Evolutionary conservation across 2,329 filamentous ascomycete species (phyloP).

Genomic region (Talaromyces sp.): DNA sequence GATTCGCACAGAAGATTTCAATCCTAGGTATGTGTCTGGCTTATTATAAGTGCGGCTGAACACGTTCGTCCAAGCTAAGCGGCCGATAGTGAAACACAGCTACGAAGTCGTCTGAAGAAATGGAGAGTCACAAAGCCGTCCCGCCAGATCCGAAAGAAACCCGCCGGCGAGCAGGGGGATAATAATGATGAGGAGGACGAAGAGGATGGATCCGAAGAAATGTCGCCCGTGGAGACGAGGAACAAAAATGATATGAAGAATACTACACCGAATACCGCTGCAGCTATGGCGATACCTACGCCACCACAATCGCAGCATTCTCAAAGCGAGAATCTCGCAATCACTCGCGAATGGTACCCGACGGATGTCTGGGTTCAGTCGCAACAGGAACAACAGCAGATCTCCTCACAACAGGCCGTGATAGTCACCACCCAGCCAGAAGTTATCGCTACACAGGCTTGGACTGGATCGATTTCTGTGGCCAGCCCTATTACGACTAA

Average conservation of each 20-base stretch:
- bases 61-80: background rate
- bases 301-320: constrained; percentile 14
- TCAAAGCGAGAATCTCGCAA: background rate
- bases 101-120: constrained; percentile 46
- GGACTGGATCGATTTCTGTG: constrained; percentile 11
- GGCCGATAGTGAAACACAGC: constrained; percentile 42
- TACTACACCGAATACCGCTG: background rate
- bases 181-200: constrained; percentile 22
- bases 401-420: background rate
- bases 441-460: constrained; percentile 9
- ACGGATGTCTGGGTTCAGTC: constrained; percentile 15
- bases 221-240: constrained; percentile 21
- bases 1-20: constrained; percentile 43
- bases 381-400: constrained; percentile 14
- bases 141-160: constrained; percentile 43
- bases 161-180: constrained; percentile 24
- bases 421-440: background rate
- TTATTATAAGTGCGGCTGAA: background rate
- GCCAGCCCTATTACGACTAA: constrained; percentile 2
- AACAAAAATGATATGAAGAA: constrained; percentile 6
- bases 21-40: constrained; percentile 40
- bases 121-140: constrained; percentile 48
- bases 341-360: constrained; percentile 19
- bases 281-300: constrained; percentile 11
- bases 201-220: constrained; percentile 26